These are phyloP conservation scores for Wickerhamiella kurtzmanii DNA, from an alignment of 805 yeast genomes.

Conservation along the genomic window DNA sequence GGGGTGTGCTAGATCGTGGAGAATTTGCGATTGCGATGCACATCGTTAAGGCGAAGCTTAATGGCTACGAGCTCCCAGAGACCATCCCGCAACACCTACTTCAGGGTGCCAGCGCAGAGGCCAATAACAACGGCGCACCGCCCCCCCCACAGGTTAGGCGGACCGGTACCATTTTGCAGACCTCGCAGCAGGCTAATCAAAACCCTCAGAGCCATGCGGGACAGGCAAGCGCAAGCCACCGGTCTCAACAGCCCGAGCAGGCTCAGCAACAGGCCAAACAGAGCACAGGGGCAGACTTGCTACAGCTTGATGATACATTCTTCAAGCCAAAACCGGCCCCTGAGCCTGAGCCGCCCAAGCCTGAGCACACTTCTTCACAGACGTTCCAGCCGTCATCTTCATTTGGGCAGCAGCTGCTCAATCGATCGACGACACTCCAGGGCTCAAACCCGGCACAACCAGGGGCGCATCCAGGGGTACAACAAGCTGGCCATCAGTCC, in stretches of 20 bases:
- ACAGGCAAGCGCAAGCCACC: too few relatives aligned
- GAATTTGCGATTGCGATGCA: slow-evolving; percentile 93
- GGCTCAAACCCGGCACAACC: background rate
- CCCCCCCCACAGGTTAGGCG: slow-evolving; percentile 5
- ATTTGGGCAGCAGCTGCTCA: slow-evolving; percentile 68
- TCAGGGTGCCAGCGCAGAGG: slow-evolving; percentile 3
- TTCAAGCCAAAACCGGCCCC: slow-evolving; percentile 14
- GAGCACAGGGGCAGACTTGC: slow-evolving; percentile 17
- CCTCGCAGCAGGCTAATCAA: slow-evolving; percentile 8
- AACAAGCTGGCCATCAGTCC: too few relatives aligned
- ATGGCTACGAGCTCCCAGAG: slow-evolving; percentile 68
- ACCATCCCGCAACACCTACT: slow-evolving; percentile 19
- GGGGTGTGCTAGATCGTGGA: slow-evolving; percentile 62
- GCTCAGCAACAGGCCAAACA: background rate
- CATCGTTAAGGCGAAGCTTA: slow-evolving; percentile 68
- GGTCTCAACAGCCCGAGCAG: too few relatives aligned
- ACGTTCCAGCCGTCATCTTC: slow-evolving; percentile 66
- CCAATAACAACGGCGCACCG: slow-evolving; percentile 4
- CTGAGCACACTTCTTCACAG: slow-evolving; percentile 10
- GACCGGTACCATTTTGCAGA: slow-evolving; percentile 1
- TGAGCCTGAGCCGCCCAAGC: background rate
- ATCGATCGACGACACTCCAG: background rate
- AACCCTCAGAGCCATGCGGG: too few relatives aligned
- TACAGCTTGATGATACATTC: slow-evolving; percentile 17
- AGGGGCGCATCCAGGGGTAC: too few relatives aligned